phyloP scores from a whole-genome alignment of 148 eudicot species.

The Chenopodium suecicum region DNA sequence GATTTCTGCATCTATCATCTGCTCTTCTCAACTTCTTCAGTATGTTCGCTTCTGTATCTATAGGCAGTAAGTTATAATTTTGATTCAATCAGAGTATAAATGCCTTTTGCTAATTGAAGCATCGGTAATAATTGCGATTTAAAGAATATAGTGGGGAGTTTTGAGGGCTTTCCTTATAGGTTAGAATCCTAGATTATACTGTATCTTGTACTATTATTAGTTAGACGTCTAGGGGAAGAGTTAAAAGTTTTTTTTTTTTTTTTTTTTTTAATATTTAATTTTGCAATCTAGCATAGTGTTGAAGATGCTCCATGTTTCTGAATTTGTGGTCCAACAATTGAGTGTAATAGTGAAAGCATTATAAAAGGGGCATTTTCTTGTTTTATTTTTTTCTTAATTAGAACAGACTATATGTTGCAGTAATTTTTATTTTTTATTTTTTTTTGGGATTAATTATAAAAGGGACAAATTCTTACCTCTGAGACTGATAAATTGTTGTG shows the following conservation, averaged over 20 bases:
- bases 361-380: background rate
- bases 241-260: background rate
- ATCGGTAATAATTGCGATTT: background rate
- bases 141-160: background rate
- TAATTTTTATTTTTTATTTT: background rate
- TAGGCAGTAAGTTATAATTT: background rate
- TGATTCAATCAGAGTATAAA: background rate
- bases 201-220: background rate
- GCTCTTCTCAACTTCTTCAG: background rate
- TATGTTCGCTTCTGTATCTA: background rate
- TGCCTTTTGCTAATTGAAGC: background rate
- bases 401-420: background rate
- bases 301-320: background rate
- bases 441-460: no score
- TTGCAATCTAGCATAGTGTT: background rate
- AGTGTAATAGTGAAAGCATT: background rate
- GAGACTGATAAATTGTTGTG: no score
- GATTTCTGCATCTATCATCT: background rate
- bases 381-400: background rate
- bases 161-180: background rate
- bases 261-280: background rate
- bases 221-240: background rate
- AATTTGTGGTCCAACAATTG: background rate
- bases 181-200: background rate
- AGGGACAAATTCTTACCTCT: no score